phyloP scores from a whole-genome alignment of 1,284 basidiomycete genomes.

The Austroboletus novae-zelandiae region DNA sequence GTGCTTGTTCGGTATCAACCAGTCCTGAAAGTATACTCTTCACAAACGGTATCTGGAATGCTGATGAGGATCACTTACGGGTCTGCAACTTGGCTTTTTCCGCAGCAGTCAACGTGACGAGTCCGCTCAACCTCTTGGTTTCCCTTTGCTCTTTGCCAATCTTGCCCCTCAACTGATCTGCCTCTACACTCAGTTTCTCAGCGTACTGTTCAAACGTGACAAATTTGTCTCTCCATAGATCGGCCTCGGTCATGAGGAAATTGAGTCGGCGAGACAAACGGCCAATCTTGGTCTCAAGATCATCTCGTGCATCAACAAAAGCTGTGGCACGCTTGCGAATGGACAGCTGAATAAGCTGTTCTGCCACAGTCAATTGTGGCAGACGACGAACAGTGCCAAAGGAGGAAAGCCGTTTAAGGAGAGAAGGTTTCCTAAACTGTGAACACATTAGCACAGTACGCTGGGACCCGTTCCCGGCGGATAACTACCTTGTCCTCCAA shows the following conservation, averaged over 20 bases:
- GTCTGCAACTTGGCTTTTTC: conserved; percentile 74
- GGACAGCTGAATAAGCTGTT: conserved; percentile 80
- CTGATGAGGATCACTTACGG: conserved; percentile 46
- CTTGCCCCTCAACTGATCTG: conserved; percentile 75
- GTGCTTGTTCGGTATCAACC: conserved; percentile 68
- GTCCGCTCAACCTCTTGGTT: conserved; percentile 75
- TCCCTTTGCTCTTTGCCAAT: conserved; percentile 88
- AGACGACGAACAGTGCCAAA: conserved; percentile 71
- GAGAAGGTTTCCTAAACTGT: conserved; percentile 84
- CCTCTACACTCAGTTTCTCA: conserved; percentile 85
- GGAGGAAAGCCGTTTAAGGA: conserved; percentile 82
- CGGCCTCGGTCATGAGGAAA: conserved; percentile 88
- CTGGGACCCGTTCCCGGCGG: not conserved
- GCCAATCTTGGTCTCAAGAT: conserved; percentile 87
- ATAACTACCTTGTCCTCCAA: conserved; percentile 75
- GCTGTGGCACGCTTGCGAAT: conserved; percentile 88
- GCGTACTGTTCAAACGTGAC: conserved; percentile 90
- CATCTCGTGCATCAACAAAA: conserved; percentile 90
- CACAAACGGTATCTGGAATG: conserved; percentile 9
- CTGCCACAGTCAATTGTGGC: conserved; percentile 72
- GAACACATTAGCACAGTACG: conserved; percentile 16
- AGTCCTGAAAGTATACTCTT: conserved; percentile 45
- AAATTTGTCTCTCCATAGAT: conserved; percentile 89
- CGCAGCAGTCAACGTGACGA: conserved; percentile 70
- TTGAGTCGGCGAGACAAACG: conserved; percentile 79